A percentile compares a stretch with the other conserved stretches of the same genome.
Evolutionary conservation across 768 basidiomycete species (phyloP).

Genomic region (Agaricus subrufescens): DNA sequence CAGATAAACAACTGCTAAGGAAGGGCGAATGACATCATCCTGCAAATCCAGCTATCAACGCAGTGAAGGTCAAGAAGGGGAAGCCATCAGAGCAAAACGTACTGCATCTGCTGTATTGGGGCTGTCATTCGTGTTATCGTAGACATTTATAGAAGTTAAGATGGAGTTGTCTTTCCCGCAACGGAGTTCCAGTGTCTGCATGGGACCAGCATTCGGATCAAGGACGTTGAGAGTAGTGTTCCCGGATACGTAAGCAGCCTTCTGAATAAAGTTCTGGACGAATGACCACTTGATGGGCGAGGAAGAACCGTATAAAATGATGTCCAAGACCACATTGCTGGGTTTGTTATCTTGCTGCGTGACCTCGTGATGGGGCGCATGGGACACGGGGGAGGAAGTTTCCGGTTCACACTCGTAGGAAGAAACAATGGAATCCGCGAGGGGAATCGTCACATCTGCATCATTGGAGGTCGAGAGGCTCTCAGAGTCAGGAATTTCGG

Average conservation of each 20-base stretch:
- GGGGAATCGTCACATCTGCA: conserved; percentile 5
- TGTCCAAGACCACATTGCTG: conserved; percentile 43
- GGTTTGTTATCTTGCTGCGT: conserved; percentile 15
- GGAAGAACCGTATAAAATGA: conserved; percentile 65
- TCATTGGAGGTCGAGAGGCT: conserved; percentile 21
- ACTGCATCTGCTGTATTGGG: conserved; percentile 19
- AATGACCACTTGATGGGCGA: conserved; percentile 58
- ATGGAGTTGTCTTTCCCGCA: conserved; percentile 20
- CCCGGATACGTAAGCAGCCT: conserved; percentile 39
- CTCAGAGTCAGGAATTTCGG: conserved; percentile 41
- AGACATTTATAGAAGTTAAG: conserved; percentile 27
- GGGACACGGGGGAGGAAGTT: conserved; percentile 26
- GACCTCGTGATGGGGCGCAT: conserved; percentile 27
- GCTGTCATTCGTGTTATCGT: conserved; percentile 32
- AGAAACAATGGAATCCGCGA: conserved; percentile 5
- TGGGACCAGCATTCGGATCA: conserved; percentile 18
- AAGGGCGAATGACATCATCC: conserved; percentile 36
- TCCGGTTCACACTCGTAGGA: conserved; percentile 31
- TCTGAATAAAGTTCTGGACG: conserved; percentile 54
- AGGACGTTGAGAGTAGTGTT: conserved; percentile 23
- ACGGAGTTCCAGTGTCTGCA: conserved; percentile 26
- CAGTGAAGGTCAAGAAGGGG: conserved; percentile 23
- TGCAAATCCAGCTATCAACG: conserved; percentile 36
- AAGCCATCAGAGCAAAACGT: conserved; percentile 26
- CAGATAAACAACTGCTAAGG: conserved; percentile 65